Evolutionary conservation across 805 yeast genomes (phyloP).

Genomic region (Tetrapisispora namnaoensis): DNA sequence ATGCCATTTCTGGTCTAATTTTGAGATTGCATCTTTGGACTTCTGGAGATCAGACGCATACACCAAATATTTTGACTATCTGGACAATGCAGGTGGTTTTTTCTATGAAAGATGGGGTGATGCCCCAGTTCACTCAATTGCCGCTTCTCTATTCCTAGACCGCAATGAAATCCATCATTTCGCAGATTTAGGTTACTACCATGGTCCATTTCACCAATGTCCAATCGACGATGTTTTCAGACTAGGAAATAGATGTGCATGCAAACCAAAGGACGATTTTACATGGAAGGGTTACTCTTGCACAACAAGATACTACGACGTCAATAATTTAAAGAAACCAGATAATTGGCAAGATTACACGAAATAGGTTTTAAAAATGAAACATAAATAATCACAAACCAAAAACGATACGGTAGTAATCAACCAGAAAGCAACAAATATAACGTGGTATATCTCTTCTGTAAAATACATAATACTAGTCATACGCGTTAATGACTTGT

Average conservation of each 20-base stretch:
- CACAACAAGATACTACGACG: slow-evolving; percentile 47
- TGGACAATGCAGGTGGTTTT: slow-evolving; percentile 70
- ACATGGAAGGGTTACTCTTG: slow-evolving; percentile 65
- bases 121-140: slow-evolving; percentile 80
- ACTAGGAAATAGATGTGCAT: slow-evolving; percentile 53
- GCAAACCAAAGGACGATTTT: slow-evolving; percentile 63
- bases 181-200: slow-evolving; percentile 71
- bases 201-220: slow-evolving; percentile 67
- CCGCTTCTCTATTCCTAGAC: slow-evolving; percentile 61
- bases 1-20: slow-evolving; percentile 85
- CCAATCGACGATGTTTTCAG: slow-evolving; percentile 58
- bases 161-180: slow-evolving; percentile 61
- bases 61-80: slow-evolving; percentile 50
- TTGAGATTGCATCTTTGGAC: slow-evolving; percentile 67
- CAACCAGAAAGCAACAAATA: background rate
- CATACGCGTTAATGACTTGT: no score
- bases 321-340: slow-evolving; percentile 44
- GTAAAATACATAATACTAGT: no score
- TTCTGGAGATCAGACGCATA: slow-evolving; percentile 69
- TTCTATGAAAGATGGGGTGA: slow-evolving; percentile 91
- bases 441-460: no score
- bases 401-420: background rate
- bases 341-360: slow-evolving; percentile 45
- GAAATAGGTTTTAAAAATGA: background rate
- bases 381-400: background rate